Base-by-base conservation (phyloP, 2,329 filamentous ascomycete genomes). In the Fusarium irregulare region DNA sequence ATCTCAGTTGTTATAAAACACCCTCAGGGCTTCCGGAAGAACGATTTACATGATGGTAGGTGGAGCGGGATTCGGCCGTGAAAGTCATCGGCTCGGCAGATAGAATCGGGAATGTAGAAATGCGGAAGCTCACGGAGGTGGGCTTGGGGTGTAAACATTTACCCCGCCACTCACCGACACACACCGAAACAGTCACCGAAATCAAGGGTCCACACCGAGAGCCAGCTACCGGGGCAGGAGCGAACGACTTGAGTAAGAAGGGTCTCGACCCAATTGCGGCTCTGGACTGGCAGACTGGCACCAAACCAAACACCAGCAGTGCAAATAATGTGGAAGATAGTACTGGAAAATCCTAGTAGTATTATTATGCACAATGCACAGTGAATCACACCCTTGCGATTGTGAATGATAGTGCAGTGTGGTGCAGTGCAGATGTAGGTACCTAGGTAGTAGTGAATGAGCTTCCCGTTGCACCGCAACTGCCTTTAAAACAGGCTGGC, bases 31-130 rank as follows among this genome's bases (percentile, higher is more conserved):
- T 21, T 53, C 64, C 73, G 73, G 73, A 75, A 75, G 73, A 75
- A 70, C 54, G 55, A 74, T 75, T 74, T 75, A 71, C 73, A 75
- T 75, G 59, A 55, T 49, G 42, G 46, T 47, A 60, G 55, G 73
- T 74, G 73, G 73, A 72, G 68, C 62, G 56, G 47, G 51, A 48
- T 51, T 59, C 49, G 57, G 37, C 49, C 23, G 49, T 37, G 49
- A 42, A 40, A 53, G 34, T 55, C 57, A 73, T 70, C 71, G 70
- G 74, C 55, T 77, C 76, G 76, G 76, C 76, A 77, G 61, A 76
- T 76, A 66, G 32, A 50, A 66, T 75, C 75, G 75, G 75, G 73
- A 66, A 74, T 56, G 69, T 73, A 56, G 60, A 13, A 61, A 47
- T 42, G 59, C 27, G 45, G 62, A 32, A 60, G 63, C 34, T 42